A percentile compares a stretch with the other conserved stretches of the same genome.
phyloP scores from a whole-genome alignment of 2,329 filamentous ascomycete genomes.

The Pseudogymnoascus sp. region DNA sequence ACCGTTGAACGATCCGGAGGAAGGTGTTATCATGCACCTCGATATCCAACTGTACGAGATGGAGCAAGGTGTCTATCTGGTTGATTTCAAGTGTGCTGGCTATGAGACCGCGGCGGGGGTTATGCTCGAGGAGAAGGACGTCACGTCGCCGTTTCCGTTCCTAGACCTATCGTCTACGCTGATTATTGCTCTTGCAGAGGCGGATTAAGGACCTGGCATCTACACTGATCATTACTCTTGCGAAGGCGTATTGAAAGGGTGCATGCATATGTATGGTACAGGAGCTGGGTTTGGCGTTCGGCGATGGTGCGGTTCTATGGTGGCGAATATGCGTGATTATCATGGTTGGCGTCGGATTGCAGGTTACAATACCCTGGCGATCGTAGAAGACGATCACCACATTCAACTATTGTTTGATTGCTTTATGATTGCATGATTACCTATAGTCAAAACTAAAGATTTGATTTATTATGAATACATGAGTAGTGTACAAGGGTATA shows the following conservation, averaged over 20 bases:
- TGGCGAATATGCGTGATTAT: background rate
- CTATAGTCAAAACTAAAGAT: background rate
- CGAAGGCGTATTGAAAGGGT: constrained; percentile 57
- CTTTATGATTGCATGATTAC: constrained; percentile 4
- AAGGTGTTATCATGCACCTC: constrained; percentile 75
- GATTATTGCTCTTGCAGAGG: constrained; percentile 87
- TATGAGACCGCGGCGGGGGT: constrained; percentile 78
- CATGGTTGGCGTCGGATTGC: constrained; percentile 6
- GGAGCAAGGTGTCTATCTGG: constrained; percentile 85
- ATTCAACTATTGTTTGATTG: constrained; percentile 8
- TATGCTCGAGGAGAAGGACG: constrained; percentile 82
- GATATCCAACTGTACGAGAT: constrained; percentile 96
- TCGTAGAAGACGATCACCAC: constrained; percentile 10
- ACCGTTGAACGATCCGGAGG: constrained; percentile 23
- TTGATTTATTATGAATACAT: constrained; percentile 7
- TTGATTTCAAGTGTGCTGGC: constrained; percentile 97
- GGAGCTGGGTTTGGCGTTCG: constrained; percentile 4
- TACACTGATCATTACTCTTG: constrained; percentile 85
- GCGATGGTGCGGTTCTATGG: constrained; percentile 4
- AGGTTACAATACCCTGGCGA: constrained; percentile 10
- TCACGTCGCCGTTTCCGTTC: constrained; percentile 92
- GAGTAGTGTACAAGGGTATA: constrained; percentile 4
- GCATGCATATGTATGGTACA: constrained; percentile 2
- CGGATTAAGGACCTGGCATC: constrained; percentile 73
- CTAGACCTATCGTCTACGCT: constrained; percentile 86